Percentiles rank a stretch among this genome's conserved stretches.
phyloP scores from a whole-genome alignment of 2,329 filamentous ascomycete genomes.

The Tolypocladium tundrense region DNA sequence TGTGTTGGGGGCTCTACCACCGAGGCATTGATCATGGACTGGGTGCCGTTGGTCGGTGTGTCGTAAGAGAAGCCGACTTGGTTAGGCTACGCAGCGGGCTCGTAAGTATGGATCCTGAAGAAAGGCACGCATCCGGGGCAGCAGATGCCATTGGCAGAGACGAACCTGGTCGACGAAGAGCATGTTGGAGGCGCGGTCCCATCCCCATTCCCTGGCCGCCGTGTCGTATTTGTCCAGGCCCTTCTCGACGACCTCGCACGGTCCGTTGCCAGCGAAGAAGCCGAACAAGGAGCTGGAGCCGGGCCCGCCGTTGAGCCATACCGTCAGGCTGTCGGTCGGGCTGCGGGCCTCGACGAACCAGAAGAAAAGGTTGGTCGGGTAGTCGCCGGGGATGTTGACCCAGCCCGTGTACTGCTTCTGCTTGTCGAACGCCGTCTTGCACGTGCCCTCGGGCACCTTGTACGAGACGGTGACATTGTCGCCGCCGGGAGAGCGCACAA shows the following conservation, averaged over 20 bases:
- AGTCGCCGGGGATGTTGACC: constrained; percentile 49
- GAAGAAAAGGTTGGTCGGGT: constrained; percentile 41
- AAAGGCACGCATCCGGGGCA: background rate
- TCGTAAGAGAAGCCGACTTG: constrained; percentile 64
- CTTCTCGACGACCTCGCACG: constrained; percentile 38
- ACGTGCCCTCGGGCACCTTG: constrained; percentile 50
- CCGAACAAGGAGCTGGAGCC: constrained; percentile 55
- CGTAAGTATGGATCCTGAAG: background rate
- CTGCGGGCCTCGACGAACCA: constrained; percentile 38
- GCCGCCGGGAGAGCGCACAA: constrained; percentile 52
- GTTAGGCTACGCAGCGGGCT: constrained; percentile 41
- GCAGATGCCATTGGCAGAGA: background rate
- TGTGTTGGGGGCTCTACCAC: constrained; percentile 17
- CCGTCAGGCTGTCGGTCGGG: constrained; percentile 32
- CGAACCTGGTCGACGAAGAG: constrained; percentile 47
- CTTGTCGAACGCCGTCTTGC: constrained; percentile 51
- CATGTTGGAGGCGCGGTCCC: constrained; percentile 47
- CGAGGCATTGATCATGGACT: constrained; percentile 33
- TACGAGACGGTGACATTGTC: constrained; percentile 56
- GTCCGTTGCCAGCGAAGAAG: constrained; percentile 51
- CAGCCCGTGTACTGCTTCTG: constrained; percentile 66
- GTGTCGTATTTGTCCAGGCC: constrained; percentile 41
- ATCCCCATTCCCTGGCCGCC: constrained; percentile 50
- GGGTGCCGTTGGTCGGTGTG: constrained; percentile 48
- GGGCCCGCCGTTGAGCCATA: constrained; percentile 60